Evolutionary conservation across 1,284 basidiomycete genomes (phyloP), one percentile per base, ranked within the genome.

Genomic region (Ceratobasidium sp.): DNA sequence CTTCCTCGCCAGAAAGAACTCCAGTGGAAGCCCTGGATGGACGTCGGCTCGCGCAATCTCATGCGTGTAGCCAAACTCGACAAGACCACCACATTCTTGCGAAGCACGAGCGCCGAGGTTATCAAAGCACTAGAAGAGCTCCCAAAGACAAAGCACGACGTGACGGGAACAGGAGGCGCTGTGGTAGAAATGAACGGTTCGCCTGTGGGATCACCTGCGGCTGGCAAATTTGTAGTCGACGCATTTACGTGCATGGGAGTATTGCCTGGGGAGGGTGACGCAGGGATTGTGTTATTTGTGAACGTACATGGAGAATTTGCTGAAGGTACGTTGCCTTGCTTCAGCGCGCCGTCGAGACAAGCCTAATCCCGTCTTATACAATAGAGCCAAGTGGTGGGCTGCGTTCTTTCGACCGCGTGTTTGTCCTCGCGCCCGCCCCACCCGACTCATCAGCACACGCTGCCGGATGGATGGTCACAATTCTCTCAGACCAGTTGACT

Each of bases 361-460:
- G 79, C 81, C 76, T 79, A 79, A 1, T 81, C 79, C 0, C 78
- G 77, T 1, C 9, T 49, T 9, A 8, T 15, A 4, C 22, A 69
- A 9, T 77, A 85, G 84, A 82, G 51, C 86, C 86, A 1, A 82
- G 82, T 32, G 81, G 84, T 52, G 96, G 95, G 9, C 86, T 96
- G 34, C 90, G 97, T 59, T 98, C 96, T 6, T 99, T 99, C 83
- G 96, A 98, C 82, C 90, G 97, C 68, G 92, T 94, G 0, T 98
- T 99, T 82, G 88, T 98, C 67, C 87, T 99, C 13, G 92, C 91
- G 1, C 93, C 95, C 22, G 91, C 95, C 2, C 85, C 90, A 40
- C 89, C 93, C 59, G 93, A 91, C 37, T 96, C 97, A 79, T 85
- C 90, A 54, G 95, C 96, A 7, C 92, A 91, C 80, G 82, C 87